phyloP scores from a whole-genome alignment of 169 alveolate species.

The Plasmodium relictum region DNA sequence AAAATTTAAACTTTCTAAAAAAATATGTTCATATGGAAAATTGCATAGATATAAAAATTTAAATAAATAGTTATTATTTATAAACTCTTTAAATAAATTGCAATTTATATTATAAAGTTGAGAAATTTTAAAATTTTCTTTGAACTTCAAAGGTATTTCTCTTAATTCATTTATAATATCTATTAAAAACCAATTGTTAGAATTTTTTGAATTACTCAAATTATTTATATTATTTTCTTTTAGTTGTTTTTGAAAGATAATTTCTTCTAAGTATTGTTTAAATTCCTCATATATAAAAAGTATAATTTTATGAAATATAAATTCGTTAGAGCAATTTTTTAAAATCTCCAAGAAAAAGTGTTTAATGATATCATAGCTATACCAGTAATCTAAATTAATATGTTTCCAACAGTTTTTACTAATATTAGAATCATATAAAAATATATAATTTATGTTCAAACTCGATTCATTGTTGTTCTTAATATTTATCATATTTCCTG shows the following conservation, averaged over 20 bases:
- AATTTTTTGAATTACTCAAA: not conserved
- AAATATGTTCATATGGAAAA: constrained; percentile 38
- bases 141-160: constrained; percentile 52
- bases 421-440: constrained; percentile 39
- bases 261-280: constrained; percentile 17
- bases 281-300: constrained; percentile 60
- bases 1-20: constrained; percentile 49
- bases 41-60: constrained; percentile 21
- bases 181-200: constrained; percentile 16
- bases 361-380: constrained; percentile 49
- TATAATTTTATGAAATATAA: constrained; percentile 35
- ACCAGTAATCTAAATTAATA: constrained; percentile 55
- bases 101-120: constrained; percentile 52
- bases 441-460: constrained; percentile 13
- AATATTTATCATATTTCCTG: not conserved
- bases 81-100: constrained; percentile 33
- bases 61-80: constrained; percentile 34
- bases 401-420: constrained; percentile 38
- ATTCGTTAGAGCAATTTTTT: constrained; percentile 18
- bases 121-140: constrained; percentile 33
- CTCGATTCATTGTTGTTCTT: too few species aligned
- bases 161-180: constrained; percentile 28
- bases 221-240: constrained; percentile 4
- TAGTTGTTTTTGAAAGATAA: not conserved
- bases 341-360: constrained; percentile 19